Evolutionary conservation across 225 moss, liverwort and hornwort species (phyloP).

Genomic region (Anthoceros angustus): DNA sequence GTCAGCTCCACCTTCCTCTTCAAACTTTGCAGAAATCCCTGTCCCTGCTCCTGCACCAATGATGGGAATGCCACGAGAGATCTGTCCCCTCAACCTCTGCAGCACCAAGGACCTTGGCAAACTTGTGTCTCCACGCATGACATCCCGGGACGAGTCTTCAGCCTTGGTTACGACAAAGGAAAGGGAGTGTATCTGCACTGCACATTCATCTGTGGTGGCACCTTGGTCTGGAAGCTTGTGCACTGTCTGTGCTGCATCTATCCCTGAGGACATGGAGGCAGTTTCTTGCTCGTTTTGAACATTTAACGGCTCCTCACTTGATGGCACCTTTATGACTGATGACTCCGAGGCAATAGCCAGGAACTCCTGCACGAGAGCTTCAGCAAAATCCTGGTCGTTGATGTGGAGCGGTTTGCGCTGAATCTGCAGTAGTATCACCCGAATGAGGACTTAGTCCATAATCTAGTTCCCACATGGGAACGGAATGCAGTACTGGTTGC

Average conservation of each 20-base stretch:
- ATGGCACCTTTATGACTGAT: slow-evolving; percentile 29
- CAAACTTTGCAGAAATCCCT: slow-evolving; percentile 23
- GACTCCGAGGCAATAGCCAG: slow-evolving; percentile 25
- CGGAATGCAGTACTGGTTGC: slow-evolving; percentile 12
- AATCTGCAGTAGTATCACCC: slow-evolving; percentile 30
- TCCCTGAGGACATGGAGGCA: too few relatives aligned
- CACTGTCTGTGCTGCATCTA: too few relatives aligned
- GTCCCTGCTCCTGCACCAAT: slow-evolving; percentile 98
- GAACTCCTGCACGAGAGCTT: slow-evolving; percentile 66
- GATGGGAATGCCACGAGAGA: slow-evolving; percentile 73
- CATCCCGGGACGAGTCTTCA: slow-evolving; percentile 73
- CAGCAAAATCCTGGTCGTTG: slow-evolving; percentile 69
- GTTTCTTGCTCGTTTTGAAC: too few relatives aligned
- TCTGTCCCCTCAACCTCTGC: slow-evolving; percentile 50
- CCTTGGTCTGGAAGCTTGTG: too few relatives aligned
- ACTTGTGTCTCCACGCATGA: slow-evolving; percentile 39
- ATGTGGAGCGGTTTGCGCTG: slow-evolving; percentile 68
- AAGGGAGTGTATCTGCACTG: neutral
- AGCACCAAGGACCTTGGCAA: slow-evolving; percentile 12
- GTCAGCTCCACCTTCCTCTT: neutral
- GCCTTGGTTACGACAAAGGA: neutral
- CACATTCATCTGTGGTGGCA: neutral
- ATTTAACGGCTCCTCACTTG: slow-evolving; percentile 19
- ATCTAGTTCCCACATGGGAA: neutral
- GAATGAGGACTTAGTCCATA: neutral